phyloP scores from a whole-genome alignment of 2,329 filamentous ascomycete genomes.

The Uncinocarpus reesii region DNA sequence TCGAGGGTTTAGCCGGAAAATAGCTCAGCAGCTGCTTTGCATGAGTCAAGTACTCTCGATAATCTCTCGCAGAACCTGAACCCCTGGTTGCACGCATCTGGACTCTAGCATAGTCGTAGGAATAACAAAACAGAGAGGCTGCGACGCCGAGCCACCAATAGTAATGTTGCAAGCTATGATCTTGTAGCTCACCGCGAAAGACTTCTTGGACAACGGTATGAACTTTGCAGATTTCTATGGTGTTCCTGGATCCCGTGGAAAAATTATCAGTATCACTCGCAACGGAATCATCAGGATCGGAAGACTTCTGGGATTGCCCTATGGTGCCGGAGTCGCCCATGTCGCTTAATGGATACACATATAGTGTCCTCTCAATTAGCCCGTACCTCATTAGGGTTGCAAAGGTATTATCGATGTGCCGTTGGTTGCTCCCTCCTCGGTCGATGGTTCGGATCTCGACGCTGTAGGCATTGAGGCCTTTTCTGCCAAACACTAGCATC shows the following conservation, averaged over 20 bases:
- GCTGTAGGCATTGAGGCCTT: slow-evolving; percentile 21
- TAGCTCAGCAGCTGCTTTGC: slow-evolving; percentile 32
- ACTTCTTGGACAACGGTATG: slow-evolving; percentile 42
- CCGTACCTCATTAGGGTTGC: slow-evolving; percentile 39
- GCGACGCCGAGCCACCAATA: slow-evolving; percentile 37
- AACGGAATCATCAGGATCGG: slow-evolving; percentile 19
- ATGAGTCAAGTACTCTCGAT: slow-evolving; percentile 41
- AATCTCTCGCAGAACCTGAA: slow-evolving; percentile 37
- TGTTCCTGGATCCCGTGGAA: slow-evolving; percentile 24
- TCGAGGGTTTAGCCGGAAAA: slow-evolving; percentile 28
- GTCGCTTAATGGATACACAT: slow-evolving; percentile 23
- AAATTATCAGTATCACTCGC: slow-evolving; percentile 28
- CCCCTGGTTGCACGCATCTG: slow-evolving; percentile 32
- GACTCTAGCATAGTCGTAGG: slow-evolving; percentile 33
- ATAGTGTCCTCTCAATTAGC: slow-evolving; percentile 34
- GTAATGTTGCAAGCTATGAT: slow-evolving; percentile 28
- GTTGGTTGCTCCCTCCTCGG: slow-evolving; percentile 19
- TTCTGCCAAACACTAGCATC: slow-evolving; percentile 48
- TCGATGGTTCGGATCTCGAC: slow-evolving; percentile 24
- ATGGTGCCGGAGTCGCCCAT: slow-evolving; percentile 11
- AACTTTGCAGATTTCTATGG: slow-evolving; percentile 39
- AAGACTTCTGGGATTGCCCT: slow-evolving; percentile 2
- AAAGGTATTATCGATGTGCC: slow-evolving; percentile 39
- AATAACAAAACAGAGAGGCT: slow-evolving; percentile 33
- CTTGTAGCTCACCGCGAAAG: slow-evolving; percentile 38